A percentile compares a stretch with the other conserved stretches of the same genome.
Conservation (phyloP, 1,284 basidiomycete species). For the Fomitopsis palustris region DNA sequence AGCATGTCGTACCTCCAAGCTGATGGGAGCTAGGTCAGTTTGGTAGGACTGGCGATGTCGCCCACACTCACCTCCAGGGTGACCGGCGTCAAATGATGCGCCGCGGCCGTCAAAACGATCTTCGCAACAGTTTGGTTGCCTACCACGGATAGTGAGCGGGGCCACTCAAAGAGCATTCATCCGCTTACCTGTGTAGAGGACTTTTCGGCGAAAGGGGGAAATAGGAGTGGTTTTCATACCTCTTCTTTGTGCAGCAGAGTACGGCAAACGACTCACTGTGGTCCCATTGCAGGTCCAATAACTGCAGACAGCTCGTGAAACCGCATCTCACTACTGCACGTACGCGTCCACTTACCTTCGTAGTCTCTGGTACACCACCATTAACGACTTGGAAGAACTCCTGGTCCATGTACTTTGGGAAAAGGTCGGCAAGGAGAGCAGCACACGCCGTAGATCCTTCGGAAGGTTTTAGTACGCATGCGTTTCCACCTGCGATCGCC, state of each 20-base stretch:
- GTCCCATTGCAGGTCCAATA: slow-evolving; percentile 82
- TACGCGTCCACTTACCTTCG: slow-evolving; percentile 40
- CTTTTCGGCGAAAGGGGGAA: slow-evolving; percentile 27
- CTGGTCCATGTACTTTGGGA: slow-evolving; percentile 80
- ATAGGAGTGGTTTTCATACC: background rate
- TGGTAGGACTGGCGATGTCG: background rate
- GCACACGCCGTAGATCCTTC: slow-evolving; percentile 67
- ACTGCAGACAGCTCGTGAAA: slow-evolving; percentile 24
- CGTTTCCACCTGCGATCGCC: slow-evolving; percentile 78
- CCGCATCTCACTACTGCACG: background rate
- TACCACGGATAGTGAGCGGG: background rate
- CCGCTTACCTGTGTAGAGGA: slow-evolving; percentile 55
- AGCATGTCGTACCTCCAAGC: background rate
- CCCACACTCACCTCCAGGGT: slow-evolving; percentile 2
- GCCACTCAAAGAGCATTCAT: slow-evolving; percentile 24
- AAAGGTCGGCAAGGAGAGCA: slow-evolving; percentile 67
- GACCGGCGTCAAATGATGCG: slow-evolving; percentile 79
- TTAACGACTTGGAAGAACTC: slow-evolving; percentile 70
- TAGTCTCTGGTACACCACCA: slow-evolving; percentile 72
- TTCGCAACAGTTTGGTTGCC: slow-evolving; percentile 46
- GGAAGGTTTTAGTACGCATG: slow-evolving; percentile 73
- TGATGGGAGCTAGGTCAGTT: background rate
- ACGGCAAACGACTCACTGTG: slow-evolving; percentile 52
- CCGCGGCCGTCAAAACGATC: slow-evolving; percentile 78
- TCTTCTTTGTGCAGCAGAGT: no score